Evolutionary conservation across 2,329 filamentous ascomycete genomes (phyloP).

Genomic region (Aspergillus pseudoterreus): DNA sequence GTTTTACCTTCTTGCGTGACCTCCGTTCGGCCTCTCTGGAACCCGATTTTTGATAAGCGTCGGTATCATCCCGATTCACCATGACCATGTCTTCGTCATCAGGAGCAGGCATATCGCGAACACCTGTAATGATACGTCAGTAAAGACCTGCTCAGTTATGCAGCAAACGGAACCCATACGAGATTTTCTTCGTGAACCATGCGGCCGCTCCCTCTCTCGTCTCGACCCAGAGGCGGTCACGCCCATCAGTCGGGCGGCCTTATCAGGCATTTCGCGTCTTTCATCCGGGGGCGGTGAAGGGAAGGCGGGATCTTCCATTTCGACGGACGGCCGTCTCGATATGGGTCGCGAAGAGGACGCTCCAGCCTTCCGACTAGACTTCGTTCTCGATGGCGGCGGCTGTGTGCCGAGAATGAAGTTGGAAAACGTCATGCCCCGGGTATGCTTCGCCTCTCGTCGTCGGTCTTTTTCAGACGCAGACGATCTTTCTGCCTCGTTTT

Average conservation of each 20-base stretch:
- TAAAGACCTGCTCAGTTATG: background rate
- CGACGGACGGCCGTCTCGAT: conserved; percentile 66
- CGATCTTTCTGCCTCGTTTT: conserved; percentile 59
- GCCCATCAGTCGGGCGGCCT: conserved; percentile 76
- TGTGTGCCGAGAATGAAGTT: conserved; percentile 65
- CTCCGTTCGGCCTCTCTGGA: conserved; percentile 33
- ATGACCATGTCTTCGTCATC: conserved; percentile 63
- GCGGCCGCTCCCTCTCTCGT: conserved; percentile 45
- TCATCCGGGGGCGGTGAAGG: conserved; percentile 71
- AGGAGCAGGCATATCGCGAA: conserved; percentile 58
- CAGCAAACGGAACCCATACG: conserved; percentile 19
- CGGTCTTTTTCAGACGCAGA: conserved; percentile 70
- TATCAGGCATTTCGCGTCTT: conserved; percentile 61
- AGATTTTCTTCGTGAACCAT: conserved; percentile 50
- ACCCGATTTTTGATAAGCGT: conserved; percentile 28
- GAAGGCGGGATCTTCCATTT: conserved; percentile 60
- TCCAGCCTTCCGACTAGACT: conserved; percentile 62
- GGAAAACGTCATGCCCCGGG: conserved; percentile 57
- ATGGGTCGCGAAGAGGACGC: conserved; percentile 51
- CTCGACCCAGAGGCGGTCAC: conserved; percentile 46
- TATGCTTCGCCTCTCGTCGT: conserved; percentile 50
- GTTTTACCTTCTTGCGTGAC: conserved; percentile 37
- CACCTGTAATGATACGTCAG: conserved; percentile 16
- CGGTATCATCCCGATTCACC: conserved; percentile 49
- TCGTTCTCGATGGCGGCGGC: conserved; percentile 53